Base-by-base conservation (phyloP, 441 rosid genomes). In the Croton laevigatus region DNA sequence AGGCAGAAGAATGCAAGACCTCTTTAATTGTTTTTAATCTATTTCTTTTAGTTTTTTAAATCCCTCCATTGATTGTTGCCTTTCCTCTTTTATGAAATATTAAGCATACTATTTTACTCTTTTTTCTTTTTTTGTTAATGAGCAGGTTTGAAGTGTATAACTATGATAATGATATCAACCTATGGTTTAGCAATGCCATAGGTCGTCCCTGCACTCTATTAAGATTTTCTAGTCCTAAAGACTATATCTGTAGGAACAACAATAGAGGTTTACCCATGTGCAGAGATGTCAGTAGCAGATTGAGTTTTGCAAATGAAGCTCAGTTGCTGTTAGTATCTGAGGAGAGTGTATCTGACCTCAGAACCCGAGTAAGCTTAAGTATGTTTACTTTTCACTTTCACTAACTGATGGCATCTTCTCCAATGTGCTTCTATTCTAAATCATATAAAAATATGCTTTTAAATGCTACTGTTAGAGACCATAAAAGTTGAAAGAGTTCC, bases 221-320 rank as follows among this genome's bases (percentile, higher is more conserved):
- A 70, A 89, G 84, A 59, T 77, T 59, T 73, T 80, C 83, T 76
- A 73, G 75, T 73, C 85, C 84, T 60, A 66, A 83, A 55, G 67
- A 72, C 64, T 37, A 66, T 65, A 75, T 32, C 45, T 65, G 78
- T 78, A 69, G 78, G 76, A 79, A 80, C 78, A 78, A 75, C 74
- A 80, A 73, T 66, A 69, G 76, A 79, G 74, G 75, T 71, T 61
- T 62, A 46, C 85, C 76, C 37, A 60, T 76, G 77, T 92, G 99
- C 83, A 83, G 94, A 80, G 90, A 88, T 75, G 78, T 77, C 70
- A 83, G 77, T 58, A 81, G 82, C 79, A 85, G 74, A 74, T 77
- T 84, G 79, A 92, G 85, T 77, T 94, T 92, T 81, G 78, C 87
- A 62, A 94, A 94, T 62, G 99, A 92, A 87, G 99, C 93, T 80